These are phyloP conservation scores for Glutinoglossum americanum DNA, from an alignment of 495 filamentous ascomycete genomes.

Conservation along the genomic window DNA sequence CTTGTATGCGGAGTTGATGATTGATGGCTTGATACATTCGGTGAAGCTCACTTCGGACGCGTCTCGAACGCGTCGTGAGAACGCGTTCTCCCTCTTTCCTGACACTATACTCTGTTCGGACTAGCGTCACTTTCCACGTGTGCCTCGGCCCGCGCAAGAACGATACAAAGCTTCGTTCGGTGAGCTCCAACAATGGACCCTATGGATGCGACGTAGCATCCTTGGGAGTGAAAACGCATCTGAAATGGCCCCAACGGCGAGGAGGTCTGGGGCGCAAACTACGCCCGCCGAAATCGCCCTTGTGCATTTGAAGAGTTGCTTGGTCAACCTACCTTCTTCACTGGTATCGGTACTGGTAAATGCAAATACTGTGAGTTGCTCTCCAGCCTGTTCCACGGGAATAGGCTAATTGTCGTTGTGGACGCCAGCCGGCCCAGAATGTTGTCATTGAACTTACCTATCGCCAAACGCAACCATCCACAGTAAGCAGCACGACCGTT, in stretches of 20 bases:
- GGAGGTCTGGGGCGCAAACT: slow-evolving; percentile 32
- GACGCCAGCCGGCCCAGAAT: slow-evolving; percentile 62
- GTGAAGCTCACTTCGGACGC: background rate
- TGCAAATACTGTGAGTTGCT: slow-evolving; percentile 54
- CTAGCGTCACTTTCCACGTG: background rate
- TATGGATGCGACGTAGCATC: background rate
- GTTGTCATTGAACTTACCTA: slow-evolving; percentile 65
- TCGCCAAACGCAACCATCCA: slow-evolving; percentile 7
- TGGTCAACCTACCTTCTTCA: slow-evolving; percentile 80
- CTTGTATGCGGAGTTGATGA: slow-evolving; percentile 6
- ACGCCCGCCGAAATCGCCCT: slow-evolving; percentile 58
- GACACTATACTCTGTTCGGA: background rate
- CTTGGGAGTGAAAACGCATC: background rate
- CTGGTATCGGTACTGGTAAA: slow-evolving; percentile 64
- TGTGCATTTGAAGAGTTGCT: slow-evolving; percentile 71
- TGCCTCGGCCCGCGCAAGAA: slow-evolving; percentile 1
- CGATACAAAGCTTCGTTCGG: background rate
- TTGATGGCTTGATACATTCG: slow-evolving; percentile 5
- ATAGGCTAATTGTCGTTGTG: background rate
- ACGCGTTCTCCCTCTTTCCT: slow-evolving; percentile 6
- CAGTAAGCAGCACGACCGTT: slow-evolving; percentile 26
- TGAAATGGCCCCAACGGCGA: slow-evolving; percentile 13
- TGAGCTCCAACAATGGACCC: background rate
- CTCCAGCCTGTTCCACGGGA: background rate
- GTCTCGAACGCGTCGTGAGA: slow-evolving; percentile 1